Evolutionary conservation across 1,139 yeast species (phyloP), one percentile per base, ranked within the genome.

Genomic region (Candida glucosophila): DNA sequence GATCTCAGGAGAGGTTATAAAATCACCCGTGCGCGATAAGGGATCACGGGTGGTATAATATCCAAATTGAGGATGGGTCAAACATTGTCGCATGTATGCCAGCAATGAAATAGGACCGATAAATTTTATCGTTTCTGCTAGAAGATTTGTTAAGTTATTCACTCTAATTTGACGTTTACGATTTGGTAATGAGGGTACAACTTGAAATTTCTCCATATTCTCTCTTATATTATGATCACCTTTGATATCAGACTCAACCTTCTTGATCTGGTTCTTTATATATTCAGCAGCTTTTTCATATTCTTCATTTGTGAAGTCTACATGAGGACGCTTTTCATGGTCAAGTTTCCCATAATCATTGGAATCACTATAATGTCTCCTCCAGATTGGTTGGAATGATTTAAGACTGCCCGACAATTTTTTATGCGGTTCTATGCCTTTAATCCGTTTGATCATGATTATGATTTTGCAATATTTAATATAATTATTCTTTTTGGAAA

Each of bases 1-100:
- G 26, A 83, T 81, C 51, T 83, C 95, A 0, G 95, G 95, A 0
- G 90, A 77, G 0, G 95, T 83, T 29, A 78, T 67, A 47, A 83
- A 83, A 49, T 83, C 95, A 4, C 94, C 94, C 1, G 49, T 47
- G 0, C 58, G 37, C 30, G 82, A 85, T 20, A 83, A 58, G 1
- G 94, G 94, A 40, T 82, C 77, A 38, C 77, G 56, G 3, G 83
- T 77, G 12, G 86, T 79, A 47, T 83, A 83, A 48, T 83, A 83
- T 0, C 95, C 95, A 35, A 67, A 72, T 5, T 69, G 59, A 0
- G 94, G 93, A 43, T 81, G 82, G 0, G 88, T 74, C 30, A 83
- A 58, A 44, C 95, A 82, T 48, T 81, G 90, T 30, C 82, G 63
- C 90, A 83, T 83, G 44, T 71, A 83, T 3, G 80, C 67, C 3